phyloP scores from a whole-genome alignment of 257 asterid species.

The Primulina tabacum region DNA sequence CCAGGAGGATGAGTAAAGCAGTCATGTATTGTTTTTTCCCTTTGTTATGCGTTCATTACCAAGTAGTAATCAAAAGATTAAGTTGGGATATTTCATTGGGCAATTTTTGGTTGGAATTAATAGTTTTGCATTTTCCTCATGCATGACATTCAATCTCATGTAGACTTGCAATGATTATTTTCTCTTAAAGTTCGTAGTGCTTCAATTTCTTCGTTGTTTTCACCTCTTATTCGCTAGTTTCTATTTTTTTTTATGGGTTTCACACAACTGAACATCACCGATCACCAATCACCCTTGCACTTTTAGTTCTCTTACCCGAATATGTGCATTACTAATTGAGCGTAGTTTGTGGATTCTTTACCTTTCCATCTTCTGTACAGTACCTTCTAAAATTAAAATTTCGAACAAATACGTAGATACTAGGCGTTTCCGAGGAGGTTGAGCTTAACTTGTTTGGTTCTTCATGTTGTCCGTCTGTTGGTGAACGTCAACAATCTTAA shows the following conservation, averaged over 20 bases:
- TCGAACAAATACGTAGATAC: not conserved
- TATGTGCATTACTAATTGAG: not conserved
- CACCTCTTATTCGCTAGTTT: not conserved
- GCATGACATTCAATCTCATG: slow-evolving; percentile 9
- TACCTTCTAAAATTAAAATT: not conserved
- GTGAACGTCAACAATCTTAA: too few species aligned
- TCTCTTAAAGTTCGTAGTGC: not conserved
- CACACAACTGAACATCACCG: not conserved
- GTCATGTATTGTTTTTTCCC: not conserved
- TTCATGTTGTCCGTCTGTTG: too few species aligned
- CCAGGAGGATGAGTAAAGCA: slow-evolving; percentile 48
- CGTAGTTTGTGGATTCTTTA: not conserved
- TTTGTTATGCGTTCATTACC: slow-evolving; percentile 2
- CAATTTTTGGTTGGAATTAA: slow-evolving; percentile 10
- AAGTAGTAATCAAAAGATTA: not conserved
- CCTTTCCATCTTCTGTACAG: not conserved
- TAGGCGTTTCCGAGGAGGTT: too few species aligned
- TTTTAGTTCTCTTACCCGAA: not conserved
- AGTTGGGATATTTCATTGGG: not conserved
- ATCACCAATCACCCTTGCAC: not conserved
- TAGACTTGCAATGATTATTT: not conserved
- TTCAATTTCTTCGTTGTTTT: not conserved
- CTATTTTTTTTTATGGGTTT: too few species aligned
- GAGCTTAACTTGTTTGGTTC: too few species aligned
- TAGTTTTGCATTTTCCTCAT: not conserved